Evolutionary conservation across 73 alveolate species (phyloP).

Genomic region (Paramecium biaurelia): DNA sequence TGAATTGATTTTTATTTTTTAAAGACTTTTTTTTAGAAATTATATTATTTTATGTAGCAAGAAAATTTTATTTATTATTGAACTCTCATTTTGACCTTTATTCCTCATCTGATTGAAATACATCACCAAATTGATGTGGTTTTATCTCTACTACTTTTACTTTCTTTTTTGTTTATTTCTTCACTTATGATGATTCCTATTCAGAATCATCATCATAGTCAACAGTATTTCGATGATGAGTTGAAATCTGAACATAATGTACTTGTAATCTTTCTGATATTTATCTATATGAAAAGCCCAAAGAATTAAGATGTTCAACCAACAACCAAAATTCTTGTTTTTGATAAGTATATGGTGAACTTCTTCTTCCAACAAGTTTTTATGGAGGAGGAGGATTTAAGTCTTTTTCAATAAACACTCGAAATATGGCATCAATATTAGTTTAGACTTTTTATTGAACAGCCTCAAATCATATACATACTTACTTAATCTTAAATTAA

Average conservation of each 20-base stretch:
- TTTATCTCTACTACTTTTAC: not conserved
- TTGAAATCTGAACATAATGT: constrained; percentile 45
- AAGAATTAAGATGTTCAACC: not conserved
- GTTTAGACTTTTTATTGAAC: not conserved
- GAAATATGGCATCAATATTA: constrained; percentile 27
- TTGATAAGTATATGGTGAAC: constrained; percentile 30
- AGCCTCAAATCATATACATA: not conserved
- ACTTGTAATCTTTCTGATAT: constrained; percentile 25
- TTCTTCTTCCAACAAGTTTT: constrained; percentile 10
- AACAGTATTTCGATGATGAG: constrained; percentile 47
- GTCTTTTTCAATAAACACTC: constrained; percentile 13
- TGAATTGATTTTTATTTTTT: not conserved
- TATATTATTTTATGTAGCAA: not conserved
- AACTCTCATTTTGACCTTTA: not conserved
- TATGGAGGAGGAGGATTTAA: constrained; percentile 25
- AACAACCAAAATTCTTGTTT: constrained; percentile 21
- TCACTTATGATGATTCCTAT: not conserved
- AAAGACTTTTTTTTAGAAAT: not conserved
- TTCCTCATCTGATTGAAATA: constrained; percentile 28
- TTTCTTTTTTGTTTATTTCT: not conserved
- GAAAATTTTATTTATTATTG: not conserved
- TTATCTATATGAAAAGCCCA: constrained; percentile 17
- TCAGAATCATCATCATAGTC: not conserved
- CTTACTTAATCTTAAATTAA: constrained; percentile 4
- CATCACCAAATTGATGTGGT: not conserved